These are phyloP conservation scores for Arxiozyma heterogenica DNA, from an alignment of 1,139 yeast species.

Conservation along the genomic window DNA sequence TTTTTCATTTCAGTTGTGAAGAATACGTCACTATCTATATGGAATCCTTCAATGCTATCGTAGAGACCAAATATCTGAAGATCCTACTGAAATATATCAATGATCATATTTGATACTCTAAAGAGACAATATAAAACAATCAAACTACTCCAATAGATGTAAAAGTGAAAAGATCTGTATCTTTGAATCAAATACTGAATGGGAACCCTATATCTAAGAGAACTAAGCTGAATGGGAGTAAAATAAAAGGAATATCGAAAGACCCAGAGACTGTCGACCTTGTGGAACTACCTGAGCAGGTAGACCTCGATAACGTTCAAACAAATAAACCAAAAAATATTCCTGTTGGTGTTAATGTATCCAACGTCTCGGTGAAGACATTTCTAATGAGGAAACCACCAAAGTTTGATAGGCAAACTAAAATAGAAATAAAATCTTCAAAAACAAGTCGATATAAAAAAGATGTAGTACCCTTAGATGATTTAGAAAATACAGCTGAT, in stretches of 20 bases:
- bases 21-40: no score
- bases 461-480: conserved; percentile 5
- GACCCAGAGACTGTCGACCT: conserved; percentile 2
- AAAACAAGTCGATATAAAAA: not conserved
- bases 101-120: no score
- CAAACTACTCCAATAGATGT: not conserved
- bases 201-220: conserved; percentile 1
- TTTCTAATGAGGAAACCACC: conserved; percentile 15
- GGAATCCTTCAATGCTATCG: no score
- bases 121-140: not conserved
- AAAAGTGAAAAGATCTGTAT: conserved; percentile 1
- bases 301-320: not conserved
- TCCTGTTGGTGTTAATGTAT: conserved; percentile 8
- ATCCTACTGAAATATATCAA: no score
- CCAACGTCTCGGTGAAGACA: conserved; percentile 13
- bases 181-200: conserved; percentile 3
- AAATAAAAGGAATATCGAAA: not conserved
- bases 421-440: not conserved
- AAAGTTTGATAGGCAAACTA: conserved; percentile 1
- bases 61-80: no score
- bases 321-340: conserved; percentile 7
- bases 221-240: not conserved
- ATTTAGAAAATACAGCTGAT: not conserved
- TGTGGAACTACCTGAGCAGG: not conserved
- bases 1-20: no score